Percentiles rank a stretch among this genome's conserved stretches.
These are phyloP conservation scores for Vitis cinerea DNA, from an alignment of 164 flowering plant species.

Conservation along the genomic window DNA sequence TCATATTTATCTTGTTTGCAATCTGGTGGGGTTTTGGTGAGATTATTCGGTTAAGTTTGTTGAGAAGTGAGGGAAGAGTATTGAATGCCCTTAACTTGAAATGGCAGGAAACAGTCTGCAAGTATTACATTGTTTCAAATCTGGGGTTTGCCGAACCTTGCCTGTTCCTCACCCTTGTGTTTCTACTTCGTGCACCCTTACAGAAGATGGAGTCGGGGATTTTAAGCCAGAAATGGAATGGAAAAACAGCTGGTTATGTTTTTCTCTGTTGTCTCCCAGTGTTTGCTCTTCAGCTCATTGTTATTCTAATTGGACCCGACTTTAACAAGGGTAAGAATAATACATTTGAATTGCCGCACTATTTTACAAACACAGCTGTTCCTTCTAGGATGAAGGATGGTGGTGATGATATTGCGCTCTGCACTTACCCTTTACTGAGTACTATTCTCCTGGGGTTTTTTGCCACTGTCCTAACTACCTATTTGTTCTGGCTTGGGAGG, in stretches of 20 bases:
- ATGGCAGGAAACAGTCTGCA: slow-evolving; percentile 92
- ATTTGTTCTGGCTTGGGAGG: slow-evolving; percentile 77
- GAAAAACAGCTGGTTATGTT: slow-evolving; percentile 58
- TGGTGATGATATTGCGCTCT: slow-evolving; percentile 38
- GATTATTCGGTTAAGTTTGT: slow-evolving; percentile 58
- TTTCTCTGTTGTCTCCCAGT: slow-evolving; percentile 73
- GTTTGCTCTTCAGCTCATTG: slow-evolving; percentile 65
- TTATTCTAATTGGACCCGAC: slow-evolving; percentile 62
- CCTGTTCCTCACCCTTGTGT: slow-evolving; percentile 68
- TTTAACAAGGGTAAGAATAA: slow-evolving; percentile 28
- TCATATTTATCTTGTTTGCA: slow-evolving; percentile 53
- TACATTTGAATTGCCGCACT: slow-evolving; percentile 42
- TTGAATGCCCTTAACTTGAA: slow-evolving; percentile 39
- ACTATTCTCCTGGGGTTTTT: slow-evolving; percentile 74
- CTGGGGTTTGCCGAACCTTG: slow-evolving; percentile 97
- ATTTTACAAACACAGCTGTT: slow-evolving; percentile 52
- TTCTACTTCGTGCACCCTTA: slow-evolving; percentile 84
- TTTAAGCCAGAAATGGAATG: slow-evolving; percentile 68
- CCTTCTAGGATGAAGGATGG: slow-evolving; percentile 7
- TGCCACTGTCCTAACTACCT: slow-evolving; percentile 47
- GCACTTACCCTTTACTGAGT: slow-evolving; percentile 90
- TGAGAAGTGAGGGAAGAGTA: slow-evolving; percentile 51
- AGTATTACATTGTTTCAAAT: slow-evolving; percentile 79
- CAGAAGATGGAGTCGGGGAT: slow-evolving; percentile 63
- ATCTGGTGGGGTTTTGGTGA: slow-evolving; percentile 93